A percentile compares a stretch with the other conserved stretches of the same genome.
Evolutionary conservation across 2,329 filamentous ascomycete genomes (phyloP).

Genomic region (Pestalotiopsis sp.): DNA sequence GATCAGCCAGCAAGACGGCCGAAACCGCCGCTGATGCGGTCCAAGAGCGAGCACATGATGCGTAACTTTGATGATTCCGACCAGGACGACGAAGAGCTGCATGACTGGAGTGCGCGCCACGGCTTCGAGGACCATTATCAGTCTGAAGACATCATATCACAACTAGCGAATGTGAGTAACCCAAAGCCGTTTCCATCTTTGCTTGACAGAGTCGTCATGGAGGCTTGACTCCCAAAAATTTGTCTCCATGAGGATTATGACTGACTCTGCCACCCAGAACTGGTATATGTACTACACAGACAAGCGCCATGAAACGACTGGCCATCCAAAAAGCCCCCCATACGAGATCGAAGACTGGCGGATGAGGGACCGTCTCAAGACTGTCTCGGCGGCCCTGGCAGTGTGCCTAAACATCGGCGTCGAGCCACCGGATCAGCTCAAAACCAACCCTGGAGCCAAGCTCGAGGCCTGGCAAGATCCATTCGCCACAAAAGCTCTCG

Average conservation of each 20-base stretch:
- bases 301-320: conserved; percentile 94
- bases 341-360: conserved; percentile 88
- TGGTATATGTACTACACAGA: conserved; percentile 99
- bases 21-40: conserved; percentile 56
- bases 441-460: conserved; percentile 90
- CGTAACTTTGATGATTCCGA: conserved; percentile 40
- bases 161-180: conserved; percentile 74
- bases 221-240: not conserved
- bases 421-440: conserved; percentile 94
- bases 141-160: conserved; percentile 84
- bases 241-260: not conserved
- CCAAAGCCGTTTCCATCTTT: not conserved
- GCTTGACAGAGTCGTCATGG: not conserved
- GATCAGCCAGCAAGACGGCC: conserved; percentile 38
- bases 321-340: conserved; percentile 72
- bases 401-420: conserved; percentile 97
- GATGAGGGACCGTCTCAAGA: conserved; percentile 95
- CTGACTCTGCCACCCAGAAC: conserved; percentile 56
- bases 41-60: conserved; percentile 57
- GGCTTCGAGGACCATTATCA: conserved; percentile 93
- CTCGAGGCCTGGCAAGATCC: conserved; percentile 98
- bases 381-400: conserved; percentile 89
- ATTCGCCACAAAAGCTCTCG: conserved; percentile 80
- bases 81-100: conserved; percentile 46
- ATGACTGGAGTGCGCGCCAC: conserved; percentile 68